Percentiles rank a stretch among this genome's conserved stretches.
These are phyloP conservation scores for Glaciozyma antarctica DNA, from an alignment of 768 basidiomycete species.

Conservation along the genomic window DNA sequence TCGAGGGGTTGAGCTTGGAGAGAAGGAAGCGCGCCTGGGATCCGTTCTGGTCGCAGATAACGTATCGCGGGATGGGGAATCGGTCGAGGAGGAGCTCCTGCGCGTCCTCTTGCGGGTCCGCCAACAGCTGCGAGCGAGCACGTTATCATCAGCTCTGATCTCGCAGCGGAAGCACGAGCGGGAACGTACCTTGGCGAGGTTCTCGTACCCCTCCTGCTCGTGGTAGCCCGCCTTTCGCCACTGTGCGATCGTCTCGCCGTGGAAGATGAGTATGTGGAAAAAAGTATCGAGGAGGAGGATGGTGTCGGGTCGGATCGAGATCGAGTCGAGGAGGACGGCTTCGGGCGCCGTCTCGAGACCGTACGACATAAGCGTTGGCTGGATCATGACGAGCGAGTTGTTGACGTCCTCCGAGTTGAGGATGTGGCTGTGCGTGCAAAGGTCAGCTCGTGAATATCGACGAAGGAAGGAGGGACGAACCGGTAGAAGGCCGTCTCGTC, in stretches of 20 bases:
- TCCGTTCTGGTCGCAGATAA: conserved; percentile 94
- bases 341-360: conserved; percentile 82
- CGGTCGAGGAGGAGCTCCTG: conserved; percentile 90
- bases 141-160: no score
- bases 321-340: conserved; percentile 90
- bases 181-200: conserved; percentile 63
- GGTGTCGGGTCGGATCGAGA: conserved; percentile 94
- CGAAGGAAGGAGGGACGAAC: conserved; percentile 43
- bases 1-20: conserved; percentile 92
- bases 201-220: conserved; percentile 97
- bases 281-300: conserved; percentile 95
- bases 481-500: conserved; percentile 99
- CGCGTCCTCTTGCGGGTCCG: conserved; percentile 76
- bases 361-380: conserved; percentile 98
- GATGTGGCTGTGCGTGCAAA: conserved; percentile 49
- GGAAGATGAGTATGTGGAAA: conserved; percentile 99
- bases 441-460: background rate
- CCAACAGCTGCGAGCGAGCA: conserved; percentile 47
- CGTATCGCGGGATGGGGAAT: conserved; percentile 94
- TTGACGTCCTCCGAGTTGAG: conserved; percentile 97
- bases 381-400: conserved; percentile 99
- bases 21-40: conserved; percentile 97
- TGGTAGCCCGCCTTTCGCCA: conserved; percentile 99
- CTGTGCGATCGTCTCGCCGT: conserved; percentile 90
- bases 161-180: no score